Conservation (phyloP, 345 rosid species). For the Schrenkiella parvula region DNA sequence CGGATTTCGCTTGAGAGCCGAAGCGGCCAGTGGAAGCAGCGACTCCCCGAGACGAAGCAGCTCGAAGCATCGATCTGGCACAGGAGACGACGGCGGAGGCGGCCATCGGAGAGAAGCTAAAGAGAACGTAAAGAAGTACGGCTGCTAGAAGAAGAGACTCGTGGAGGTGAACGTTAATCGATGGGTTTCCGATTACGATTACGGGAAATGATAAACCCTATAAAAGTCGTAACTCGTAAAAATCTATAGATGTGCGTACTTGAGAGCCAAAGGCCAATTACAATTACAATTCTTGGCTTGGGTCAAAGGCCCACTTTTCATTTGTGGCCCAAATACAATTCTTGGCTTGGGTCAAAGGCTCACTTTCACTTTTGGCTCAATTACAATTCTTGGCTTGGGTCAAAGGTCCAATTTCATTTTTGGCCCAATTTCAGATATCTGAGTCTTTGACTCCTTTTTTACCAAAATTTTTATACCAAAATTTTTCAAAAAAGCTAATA, state of each 20-base stretch:
- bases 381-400: no score
- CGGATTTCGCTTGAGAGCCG: constrained; percentile 50
- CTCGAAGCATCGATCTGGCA: constrained; percentile 72
- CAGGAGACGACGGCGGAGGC: constrained; percentile 46
- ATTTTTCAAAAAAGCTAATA: no score
- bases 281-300: neutral
- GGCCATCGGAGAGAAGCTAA: constrained; percentile 43
- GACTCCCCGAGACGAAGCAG: constrained; percentile 48
- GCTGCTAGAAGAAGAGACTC: neutral
- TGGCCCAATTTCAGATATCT: neutral
- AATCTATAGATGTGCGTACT: neutral
- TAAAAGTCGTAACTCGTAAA: neutral
- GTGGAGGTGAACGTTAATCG: neutral
- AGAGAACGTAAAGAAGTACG: neutral
- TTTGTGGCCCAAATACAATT: neutral
- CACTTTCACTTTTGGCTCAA: neutral
- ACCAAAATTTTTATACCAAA: no score
- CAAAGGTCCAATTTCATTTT: neutral
- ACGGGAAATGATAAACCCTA: constrained; percentile 12
- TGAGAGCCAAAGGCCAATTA: no score
- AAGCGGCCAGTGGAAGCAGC: constrained; percentile 41
- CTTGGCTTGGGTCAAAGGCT: no score
- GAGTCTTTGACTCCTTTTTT: neutral
- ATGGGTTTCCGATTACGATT: neutral
- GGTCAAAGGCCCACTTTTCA: neutral